A percentile compares a stretch with the other conserved stretches of the same genome.
These are phyloP conservation scores for Alopecurus myosuroides DNA, from an alignment of 176 grass and related monocot species.

Conservation along the genomic window DNA sequence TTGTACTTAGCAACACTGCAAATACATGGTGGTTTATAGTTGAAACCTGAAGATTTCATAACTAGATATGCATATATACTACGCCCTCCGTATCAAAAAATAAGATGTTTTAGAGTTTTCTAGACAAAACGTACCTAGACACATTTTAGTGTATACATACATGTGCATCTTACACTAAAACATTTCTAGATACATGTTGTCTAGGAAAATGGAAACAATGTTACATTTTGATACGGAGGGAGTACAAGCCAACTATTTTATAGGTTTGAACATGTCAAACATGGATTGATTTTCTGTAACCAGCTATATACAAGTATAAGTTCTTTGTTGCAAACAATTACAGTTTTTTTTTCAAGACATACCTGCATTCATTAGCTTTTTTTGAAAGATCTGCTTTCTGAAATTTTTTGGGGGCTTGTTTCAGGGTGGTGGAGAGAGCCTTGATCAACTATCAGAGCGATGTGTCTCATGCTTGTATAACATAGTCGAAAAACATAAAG, in stretches of 20 bases:
- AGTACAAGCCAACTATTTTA: neutral
- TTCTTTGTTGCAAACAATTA: neutral
- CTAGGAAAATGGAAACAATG: no score
- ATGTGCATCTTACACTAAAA: no score
- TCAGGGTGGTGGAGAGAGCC: constrained; percentile 94
- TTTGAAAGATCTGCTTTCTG: neutral
- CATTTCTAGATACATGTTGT: no score
- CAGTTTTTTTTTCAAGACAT: neutral
- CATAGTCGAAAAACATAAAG: constrained; percentile 76
- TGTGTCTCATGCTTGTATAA: constrained; percentile 63
- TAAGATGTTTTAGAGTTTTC: no score
- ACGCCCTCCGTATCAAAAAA: no score
- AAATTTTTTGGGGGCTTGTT: neutral
- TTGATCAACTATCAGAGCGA: constrained; percentile 66
- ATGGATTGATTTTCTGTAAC: neutral
- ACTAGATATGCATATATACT: neutral
- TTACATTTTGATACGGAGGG: no score
- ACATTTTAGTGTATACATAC: no score
- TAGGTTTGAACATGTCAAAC: neutral
- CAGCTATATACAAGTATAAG: neutral
- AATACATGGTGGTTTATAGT: neutral
- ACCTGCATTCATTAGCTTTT: neutral
- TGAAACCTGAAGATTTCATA: neutral
- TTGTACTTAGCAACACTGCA: neutral
- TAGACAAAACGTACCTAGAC: no score